Evolutionary conservation across 768 basidiomycete genomes (phyloP).

Genomic region (Tylopilus sp.): DNA sequence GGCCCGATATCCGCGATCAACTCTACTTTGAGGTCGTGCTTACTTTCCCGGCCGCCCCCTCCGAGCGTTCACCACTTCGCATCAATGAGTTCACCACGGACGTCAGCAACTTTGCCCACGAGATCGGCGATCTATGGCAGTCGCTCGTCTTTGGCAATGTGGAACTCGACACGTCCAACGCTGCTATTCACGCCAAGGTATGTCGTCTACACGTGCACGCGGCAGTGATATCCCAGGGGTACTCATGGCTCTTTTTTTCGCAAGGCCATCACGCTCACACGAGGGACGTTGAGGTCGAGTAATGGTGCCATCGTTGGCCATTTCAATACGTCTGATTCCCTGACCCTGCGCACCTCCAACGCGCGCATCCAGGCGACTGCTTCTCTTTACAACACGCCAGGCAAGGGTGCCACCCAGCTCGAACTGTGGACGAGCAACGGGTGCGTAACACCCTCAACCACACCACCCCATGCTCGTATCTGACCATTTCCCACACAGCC

Average conservation of each 20-base stretch:
- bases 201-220: not conserved
- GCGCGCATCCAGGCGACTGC: slow-evolving; percentile 27
- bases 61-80: slow-evolving; percentile 11
- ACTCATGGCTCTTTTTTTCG: not conserved
- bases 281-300: slow-evolving; percentile 22
- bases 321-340: slow-evolving; percentile 29
- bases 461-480: not conserved
- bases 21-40: slow-evolving; percentile 29
- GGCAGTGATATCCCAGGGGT: not conserved
- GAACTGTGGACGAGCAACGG: slow-evolving; percentile 24
- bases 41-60: slow-evolving; percentile 24
- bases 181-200: slow-evolving; percentile 28
- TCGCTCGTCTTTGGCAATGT: slow-evolving; percentile 28
- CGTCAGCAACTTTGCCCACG: slow-evolving; percentile 29
- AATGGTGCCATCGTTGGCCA: slow-evolving; percentile 37
- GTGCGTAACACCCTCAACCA: slow-evolving; percentile 2
- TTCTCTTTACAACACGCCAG: slow-evolving; percentile 16
- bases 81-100: slow-evolving; percentile 29
- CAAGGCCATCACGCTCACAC: slow-evolving; percentile 31
- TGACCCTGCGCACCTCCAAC: slow-evolving; percentile 36
- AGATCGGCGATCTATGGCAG: slow-evolving; percentile 26
- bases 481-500: slow-evolving; percentile 6
- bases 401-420: not conserved
- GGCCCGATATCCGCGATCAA: slow-evolving; percentile 7
- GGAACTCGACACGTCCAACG: slow-evolving; percentile 21